A percentile compares a stretch with the other conserved stretches of the same genome.
phyloP scores from a whole-genome alignment of 345 rosid species.

The Eucalyptus pumila region DNA sequence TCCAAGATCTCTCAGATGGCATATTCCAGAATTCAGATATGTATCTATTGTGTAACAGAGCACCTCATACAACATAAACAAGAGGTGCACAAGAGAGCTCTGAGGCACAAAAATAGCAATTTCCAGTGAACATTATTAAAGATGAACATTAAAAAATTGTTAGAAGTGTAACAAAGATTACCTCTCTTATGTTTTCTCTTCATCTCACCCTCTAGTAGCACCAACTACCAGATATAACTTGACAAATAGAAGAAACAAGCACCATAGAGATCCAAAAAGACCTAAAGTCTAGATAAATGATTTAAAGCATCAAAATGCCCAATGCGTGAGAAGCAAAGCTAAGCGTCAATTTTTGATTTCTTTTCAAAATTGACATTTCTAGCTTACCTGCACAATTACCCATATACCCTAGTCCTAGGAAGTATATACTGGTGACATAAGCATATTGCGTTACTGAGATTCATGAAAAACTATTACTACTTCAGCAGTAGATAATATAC shows the following conservation, averaged over 20 bases:
- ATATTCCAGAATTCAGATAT: background rate
- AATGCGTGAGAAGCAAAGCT: background rate
- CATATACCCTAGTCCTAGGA: background rate
- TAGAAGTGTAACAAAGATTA: background rate
- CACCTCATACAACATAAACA: background rate
- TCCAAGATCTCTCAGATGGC: background rate
- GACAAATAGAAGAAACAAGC: background rate
- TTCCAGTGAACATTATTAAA: background rate
- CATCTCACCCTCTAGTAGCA: background rate
- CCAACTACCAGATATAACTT: background rate
- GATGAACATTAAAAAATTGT: background rate
- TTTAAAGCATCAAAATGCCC: background rate
- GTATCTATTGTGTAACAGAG: background rate
- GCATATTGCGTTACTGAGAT: background rate
- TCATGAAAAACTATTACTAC: background rate
- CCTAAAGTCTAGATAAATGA: background rate
- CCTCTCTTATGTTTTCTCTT: background rate
- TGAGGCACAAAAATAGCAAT: background rate
- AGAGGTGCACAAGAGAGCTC: background rate
- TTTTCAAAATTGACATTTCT: background rate
- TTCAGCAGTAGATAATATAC: background rate
- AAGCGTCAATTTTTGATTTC: background rate
- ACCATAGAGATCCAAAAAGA: background rate
- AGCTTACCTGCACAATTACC: background rate
- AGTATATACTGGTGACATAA: background rate